phyloP scores from a whole-genome alignment of 2,329 filamentous ascomycete species.

The Sporothrix dimorphospora region DNA sequence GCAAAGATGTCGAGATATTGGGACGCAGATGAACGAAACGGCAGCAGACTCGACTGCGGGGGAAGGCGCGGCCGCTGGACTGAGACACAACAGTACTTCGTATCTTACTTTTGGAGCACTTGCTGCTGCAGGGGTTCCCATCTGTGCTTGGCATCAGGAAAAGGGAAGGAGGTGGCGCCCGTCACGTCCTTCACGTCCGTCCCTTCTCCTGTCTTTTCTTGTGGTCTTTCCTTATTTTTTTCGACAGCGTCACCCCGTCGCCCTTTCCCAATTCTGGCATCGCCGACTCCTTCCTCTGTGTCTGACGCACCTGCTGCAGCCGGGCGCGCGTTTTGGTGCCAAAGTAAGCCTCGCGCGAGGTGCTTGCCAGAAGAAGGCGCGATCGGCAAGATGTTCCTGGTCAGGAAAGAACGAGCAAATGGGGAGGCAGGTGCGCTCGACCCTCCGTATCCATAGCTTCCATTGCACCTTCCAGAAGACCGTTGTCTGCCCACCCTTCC shows the following conservation, averaged over 20 bases:
- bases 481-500: not conserved
- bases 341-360: slow-evolving; percentile 4
- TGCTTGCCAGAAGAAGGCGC: slow-evolving; percentile 10
- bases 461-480: slow-evolving; percentile 17
- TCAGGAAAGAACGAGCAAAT: not conserved
- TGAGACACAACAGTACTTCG: not conserved
- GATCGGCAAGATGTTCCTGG: not conserved
- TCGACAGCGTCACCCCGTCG: not conserved
- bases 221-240: too few species aligned
- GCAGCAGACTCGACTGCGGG: not conserved
- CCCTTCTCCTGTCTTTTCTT: too few species aligned
- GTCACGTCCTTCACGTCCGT: too few species aligned
- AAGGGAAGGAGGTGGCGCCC: not conserved
- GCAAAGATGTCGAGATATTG: not conserved
- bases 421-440: not conserved
- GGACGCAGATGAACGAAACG: not conserved
- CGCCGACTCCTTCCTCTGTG: not conserved
- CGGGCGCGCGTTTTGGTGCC: slow-evolving; percentile 14
- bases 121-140: slow-evolving; percentile 24
- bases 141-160: not conserved
- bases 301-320: not conserved
- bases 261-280: not conserved
- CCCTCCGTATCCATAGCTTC: not conserved
- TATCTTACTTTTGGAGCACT: not conserved
- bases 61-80: slow-evolving; percentile 2